These are phyloP conservation scores for Amanita subjunquillea DNA, from an alignment of 768 basidiomycete species.

Conservation along the genomic window DNA sequence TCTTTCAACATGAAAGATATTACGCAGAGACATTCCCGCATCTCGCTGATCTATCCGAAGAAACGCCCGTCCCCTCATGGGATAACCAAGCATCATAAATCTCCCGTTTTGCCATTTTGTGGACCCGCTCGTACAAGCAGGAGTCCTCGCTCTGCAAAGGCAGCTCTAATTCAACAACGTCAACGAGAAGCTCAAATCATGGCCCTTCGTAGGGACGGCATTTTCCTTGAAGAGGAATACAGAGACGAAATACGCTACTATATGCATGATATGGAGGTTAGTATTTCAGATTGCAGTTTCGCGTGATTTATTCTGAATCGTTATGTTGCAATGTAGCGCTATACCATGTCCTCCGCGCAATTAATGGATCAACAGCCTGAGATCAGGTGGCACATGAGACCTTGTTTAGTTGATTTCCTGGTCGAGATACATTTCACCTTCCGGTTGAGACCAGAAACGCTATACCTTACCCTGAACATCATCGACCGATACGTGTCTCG, in stretches of 20 bases:
- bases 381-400: slow-evolving; percentile 98
- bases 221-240: slow-evolving; percentile 91
- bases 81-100: slow-evolving; percentile 57
- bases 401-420: slow-evolving; percentile 96
- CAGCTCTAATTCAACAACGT: slow-evolving; percentile 49
- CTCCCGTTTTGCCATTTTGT: slow-evolving; percentile 40
- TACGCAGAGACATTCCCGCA: slow-evolving; percentile 52
- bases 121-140: slow-evolving; percentile 32
- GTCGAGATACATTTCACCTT: slow-evolving; percentile 98
- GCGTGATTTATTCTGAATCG: slow-evolving; percentile 10
- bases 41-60: slow-evolving; percentile 65
- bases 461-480: slow-evolving; percentile 97
- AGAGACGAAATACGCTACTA: slow-evolving; percentile 85
- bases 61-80: slow-evolving; percentile 80
- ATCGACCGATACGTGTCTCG: slow-evolving; percentile 99
- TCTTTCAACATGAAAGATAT: slow-evolving; percentile 70
- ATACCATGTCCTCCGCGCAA: slow-evolving; percentile 83
- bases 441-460: slow-evolving; percentile 94
- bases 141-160: slow-evolving; percentile 59
- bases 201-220: slow-evolving; percentile 61
- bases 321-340: slow-evolving; percentile 35
- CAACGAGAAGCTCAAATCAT: slow-evolving; percentile 61
- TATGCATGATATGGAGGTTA: slow-evolving; percentile 98
- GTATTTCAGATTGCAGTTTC: slow-evolving; percentile 19
- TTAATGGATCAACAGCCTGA: slow-evolving; percentile 99